phyloP scores from a whole-genome alignment of 2,329 filamentous ascomycete genomes.

The Epichloe glyceriae region DNA sequence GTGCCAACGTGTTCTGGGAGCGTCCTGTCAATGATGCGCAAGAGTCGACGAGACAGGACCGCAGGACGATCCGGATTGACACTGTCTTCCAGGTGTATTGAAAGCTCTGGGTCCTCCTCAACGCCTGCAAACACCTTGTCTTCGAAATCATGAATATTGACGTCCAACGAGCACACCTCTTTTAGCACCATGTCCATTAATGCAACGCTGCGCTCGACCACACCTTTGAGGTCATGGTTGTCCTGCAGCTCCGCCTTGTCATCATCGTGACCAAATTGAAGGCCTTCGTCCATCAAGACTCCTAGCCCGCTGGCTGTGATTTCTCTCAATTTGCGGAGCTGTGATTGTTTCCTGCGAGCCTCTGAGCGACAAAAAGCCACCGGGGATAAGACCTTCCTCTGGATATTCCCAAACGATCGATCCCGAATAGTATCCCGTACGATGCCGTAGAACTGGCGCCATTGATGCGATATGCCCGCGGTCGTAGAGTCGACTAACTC shows the following conservation, averaged over 20 bases:
- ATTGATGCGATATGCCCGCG: constrained; percentile 34
- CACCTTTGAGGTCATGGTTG: constrained; percentile 48
- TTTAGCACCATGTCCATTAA: constrained; percentile 77
- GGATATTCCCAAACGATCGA: constrained; percentile 57
- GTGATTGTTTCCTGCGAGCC: constrained; percentile 59
- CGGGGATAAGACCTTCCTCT: constrained; percentile 61
- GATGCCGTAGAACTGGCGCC: constrained; percentile 65
- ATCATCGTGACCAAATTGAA: constrained; percentile 52
- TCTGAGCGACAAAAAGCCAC: constrained; percentile 64
- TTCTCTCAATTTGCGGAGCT: constrained; percentile 59
- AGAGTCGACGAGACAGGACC: constrained; percentile 52
- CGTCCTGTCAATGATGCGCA: constrained; percentile 53
- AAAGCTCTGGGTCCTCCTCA: constrained; percentile 46
- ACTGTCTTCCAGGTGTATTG: constrained; percentile 35
- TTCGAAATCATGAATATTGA: constrained; percentile 50
- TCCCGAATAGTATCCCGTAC: constrained; percentile 65
- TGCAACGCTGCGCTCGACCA: constrained; percentile 67
- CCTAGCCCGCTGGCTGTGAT: constrained; percentile 79
- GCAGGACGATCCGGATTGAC: constrained; percentile 35
- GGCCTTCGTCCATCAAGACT: constrained; percentile 73
- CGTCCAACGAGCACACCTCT: constrained; percentile 53
- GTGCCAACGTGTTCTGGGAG: constrained; percentile 53
- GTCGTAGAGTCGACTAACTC: constrained; percentile 24
- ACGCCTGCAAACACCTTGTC: constrained; percentile 52
- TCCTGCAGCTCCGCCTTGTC: constrained; percentile 41